Evolutionary conservation across 2,329 filamentous ascomycete species (phyloP).

Genomic region (Daldinia sp.): DNA sequence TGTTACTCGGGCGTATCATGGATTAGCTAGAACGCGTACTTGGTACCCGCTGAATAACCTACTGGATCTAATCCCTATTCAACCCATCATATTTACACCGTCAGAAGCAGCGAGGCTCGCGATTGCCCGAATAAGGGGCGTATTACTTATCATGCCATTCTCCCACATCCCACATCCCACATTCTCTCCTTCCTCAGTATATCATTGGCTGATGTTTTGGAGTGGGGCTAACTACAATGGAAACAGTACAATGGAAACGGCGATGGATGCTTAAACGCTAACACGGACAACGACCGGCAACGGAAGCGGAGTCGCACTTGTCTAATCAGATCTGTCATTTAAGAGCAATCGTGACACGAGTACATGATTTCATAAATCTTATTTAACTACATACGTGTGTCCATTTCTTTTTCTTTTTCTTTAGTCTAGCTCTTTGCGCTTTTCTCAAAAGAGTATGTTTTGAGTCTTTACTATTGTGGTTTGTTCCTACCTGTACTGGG

Average conservation of each 20-base stretch:
- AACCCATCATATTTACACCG: background rate
- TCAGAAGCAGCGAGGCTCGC: background rate
- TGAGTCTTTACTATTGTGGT: too few relatives aligned
- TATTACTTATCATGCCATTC: background rate
- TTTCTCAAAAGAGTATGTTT: background rate
- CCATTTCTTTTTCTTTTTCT: too few relatives aligned
- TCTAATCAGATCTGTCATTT: constrained; percentile 5
- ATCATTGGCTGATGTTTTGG: constrained; percentile 19
- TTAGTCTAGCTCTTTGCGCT: background rate
- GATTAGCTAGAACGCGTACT: background rate
- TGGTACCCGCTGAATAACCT: background rate
- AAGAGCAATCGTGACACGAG: background rate
- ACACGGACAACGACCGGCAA: background rate
- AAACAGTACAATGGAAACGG: background rate
- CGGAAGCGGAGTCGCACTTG: constrained; percentile 19
- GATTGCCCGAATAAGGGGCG: background rate
- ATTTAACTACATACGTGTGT: background rate
- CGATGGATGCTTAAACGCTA: background rate
- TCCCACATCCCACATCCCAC: constrained; percentile 31
- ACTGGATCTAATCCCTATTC: background rate
- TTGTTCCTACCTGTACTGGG: too few relatives aligned
- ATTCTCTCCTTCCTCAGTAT: background rate
- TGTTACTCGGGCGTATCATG: background rate
- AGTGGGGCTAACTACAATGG: background rate
- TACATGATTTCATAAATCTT: background rate